Percentiles rank a stretch among this genome's conserved stretches.
These are phyloP conservation scores for Solanum appendiculatum DNA, from an alignment of 257 asterid genomes.

Conservation along the genomic window DNA sequence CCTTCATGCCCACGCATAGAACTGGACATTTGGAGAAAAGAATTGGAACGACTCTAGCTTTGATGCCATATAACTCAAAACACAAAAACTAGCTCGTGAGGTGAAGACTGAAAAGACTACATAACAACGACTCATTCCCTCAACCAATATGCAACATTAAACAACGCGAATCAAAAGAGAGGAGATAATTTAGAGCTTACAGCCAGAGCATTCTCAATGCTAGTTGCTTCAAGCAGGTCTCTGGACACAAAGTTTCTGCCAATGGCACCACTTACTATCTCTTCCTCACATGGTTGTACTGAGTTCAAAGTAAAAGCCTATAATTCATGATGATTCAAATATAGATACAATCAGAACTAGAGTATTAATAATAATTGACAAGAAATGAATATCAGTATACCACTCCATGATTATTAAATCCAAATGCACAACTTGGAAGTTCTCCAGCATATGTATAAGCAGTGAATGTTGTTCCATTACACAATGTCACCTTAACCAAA, in stretches of 20 bases:
- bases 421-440: constrained; percentile 95
- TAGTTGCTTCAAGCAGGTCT: constrained; percentile 68
- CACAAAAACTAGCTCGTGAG: background rate
- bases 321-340: background rate
- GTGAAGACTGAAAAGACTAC: background rate
- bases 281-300: constrained; percentile 64
- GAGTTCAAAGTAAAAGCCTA: constrained; percentile 85
- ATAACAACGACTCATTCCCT: background rate
- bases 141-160: background rate
- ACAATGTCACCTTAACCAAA: constrained; percentile 44
- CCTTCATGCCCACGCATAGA: background rate
- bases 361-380: background rate
- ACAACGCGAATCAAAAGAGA: background rate
- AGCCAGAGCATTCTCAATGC: constrained; percentile 58
- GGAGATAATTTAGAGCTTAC: constrained; percentile 23
- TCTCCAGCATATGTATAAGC: constrained; percentile 96
- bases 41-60: background rate
- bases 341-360: background rate
- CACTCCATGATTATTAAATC: constrained; percentile 73
- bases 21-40: background rate
- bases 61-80: background rate
- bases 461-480: constrained; percentile 48
- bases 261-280: constrained; percentile 60
- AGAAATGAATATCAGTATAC: background rate
- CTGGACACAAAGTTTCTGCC: constrained; percentile 81